Evolutionary conservation across 1,284 basidiomycete species (phyloP).

Genomic region (Fistulinella staudtii): DNA sequence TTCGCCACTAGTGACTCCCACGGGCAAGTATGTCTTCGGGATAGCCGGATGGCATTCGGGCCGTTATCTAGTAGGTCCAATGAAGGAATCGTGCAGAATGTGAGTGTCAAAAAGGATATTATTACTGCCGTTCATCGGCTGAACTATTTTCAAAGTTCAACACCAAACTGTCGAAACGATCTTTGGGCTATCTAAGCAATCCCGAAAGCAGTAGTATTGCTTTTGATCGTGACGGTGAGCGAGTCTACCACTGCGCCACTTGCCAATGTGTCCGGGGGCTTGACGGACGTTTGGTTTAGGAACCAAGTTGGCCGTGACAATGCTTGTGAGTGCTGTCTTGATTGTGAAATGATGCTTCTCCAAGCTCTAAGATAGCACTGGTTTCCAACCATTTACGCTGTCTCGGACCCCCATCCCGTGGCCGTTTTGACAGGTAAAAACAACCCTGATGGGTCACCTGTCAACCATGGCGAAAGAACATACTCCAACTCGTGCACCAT

Average conservation of each 20-base stretch:
- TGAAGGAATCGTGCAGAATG: constrained; percentile 53
- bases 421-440: constrained; percentile 60
- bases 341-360: not conserved
- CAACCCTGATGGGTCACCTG: constrained; percentile 48
- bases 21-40: constrained; percentile 62
- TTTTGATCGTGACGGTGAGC: constrained; percentile 61
- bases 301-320: constrained; percentile 55
- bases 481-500: constrained; percentile 76
- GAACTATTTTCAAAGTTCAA: constrained; percentile 46
- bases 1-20: constrained; percentile 60
- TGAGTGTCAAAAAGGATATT: constrained; percentile 24
- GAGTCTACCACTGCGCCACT: constrained; percentile 4
- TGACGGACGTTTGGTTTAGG: constrained; percentile 38
- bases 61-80: constrained; percentile 39
- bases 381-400: constrained; percentile 62
- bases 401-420: constrained; percentile 63
- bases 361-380: constrained; percentile 45
- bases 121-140: constrained; percentile 11
- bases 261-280: constrained; percentile 7
- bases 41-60: constrained; percentile 73
- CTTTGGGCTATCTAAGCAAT: constrained; percentile 40
- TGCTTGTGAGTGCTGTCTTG: constrained; percentile 47
- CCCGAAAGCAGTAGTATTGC: constrained; percentile 64
- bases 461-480: constrained; percentile 43
- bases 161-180: constrained; percentile 53